Conservation (phyloP, 768 basidiomycete genomes). For the Naganishia kalamii region DNA sequence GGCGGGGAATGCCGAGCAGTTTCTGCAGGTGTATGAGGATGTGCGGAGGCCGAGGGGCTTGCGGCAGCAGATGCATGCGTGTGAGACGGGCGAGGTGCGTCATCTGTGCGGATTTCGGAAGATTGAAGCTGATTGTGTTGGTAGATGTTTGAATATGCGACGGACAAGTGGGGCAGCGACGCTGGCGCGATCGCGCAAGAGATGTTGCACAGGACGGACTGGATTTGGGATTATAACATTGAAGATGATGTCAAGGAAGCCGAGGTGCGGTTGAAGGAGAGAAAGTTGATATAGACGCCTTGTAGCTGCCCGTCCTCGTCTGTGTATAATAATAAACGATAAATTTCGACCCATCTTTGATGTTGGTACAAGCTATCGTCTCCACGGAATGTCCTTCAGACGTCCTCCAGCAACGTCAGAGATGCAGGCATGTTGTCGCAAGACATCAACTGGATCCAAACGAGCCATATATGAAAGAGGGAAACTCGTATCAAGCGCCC, state of each 20-base stretch:
- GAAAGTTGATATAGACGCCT: background rate
- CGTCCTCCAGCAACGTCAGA: too few relatives aligned
- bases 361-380: too few relatives aligned
- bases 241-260: constrained; percentile 11
- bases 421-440: too few relatives aligned
- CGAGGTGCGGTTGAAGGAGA: background rate
- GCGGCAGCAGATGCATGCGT: constrained; percentile 15
- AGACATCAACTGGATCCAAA: too few relatives aligned
- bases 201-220: constrained; percentile 18
- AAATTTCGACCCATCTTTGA: background rate
- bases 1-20: constrained; percentile 11
- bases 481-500: too few relatives aligned
- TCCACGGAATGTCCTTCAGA: too few relatives aligned
- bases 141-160: constrained; percentile 21
- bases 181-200: constrained; percentile 17
- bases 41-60: constrained; percentile 6
- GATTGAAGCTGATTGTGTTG: background rate
- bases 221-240: constrained; percentile 24
- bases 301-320: background rate
- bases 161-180: constrained; percentile 9
- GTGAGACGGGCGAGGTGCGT: constrained; percentile 24
- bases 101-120: too few relatives aligned
- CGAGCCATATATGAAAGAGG: too few relatives aligned
- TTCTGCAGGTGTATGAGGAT: constrained; percentile 21
- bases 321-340: background rate